Evolutionary conservation across 2,329 filamentous ascomycete genomes (phyloP).

Genomic region (Coniochaeta sp.): DNA sequence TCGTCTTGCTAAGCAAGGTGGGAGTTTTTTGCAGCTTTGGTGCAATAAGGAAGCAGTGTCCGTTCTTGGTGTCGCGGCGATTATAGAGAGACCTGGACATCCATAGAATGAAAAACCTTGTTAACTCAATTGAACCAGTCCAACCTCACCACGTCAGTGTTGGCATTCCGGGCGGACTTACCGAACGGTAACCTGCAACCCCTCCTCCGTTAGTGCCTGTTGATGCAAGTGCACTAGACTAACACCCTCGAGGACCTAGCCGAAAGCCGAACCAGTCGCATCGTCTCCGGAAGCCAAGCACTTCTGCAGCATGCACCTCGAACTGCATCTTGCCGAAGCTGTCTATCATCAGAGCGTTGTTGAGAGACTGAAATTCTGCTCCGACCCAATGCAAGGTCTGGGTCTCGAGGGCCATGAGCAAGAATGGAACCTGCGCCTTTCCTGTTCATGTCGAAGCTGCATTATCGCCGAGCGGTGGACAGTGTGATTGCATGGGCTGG

Average conservation of each 20-base stretch:
- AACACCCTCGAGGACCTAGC: background rate
- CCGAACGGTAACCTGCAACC: background rate
- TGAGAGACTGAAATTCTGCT: background rate
- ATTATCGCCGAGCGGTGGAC: background rate
- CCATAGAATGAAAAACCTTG: background rate
- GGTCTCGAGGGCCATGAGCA: too few species aligned
- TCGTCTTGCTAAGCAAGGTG: background rate
- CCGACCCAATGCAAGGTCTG: too few species aligned
- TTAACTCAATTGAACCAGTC: background rate
- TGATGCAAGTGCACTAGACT: background rate
- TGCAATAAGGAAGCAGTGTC: background rate
- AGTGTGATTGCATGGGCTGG: background rate
- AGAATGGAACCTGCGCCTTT: too few species aligned
- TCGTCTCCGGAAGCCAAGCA: background rate
- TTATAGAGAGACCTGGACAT: background rate
- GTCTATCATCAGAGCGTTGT: background rate
- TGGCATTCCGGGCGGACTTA: background rate
- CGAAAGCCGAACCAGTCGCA: conserved; percentile 4
- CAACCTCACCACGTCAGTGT: background rate
- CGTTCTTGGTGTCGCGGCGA: background rate
- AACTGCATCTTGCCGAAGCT: background rate
- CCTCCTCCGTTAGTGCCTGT: background rate
- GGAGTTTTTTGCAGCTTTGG: background rate
- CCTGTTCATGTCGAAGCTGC: too few species aligned
- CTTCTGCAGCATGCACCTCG: background rate